These are phyloP conservation scores for Yamadazyma triangularis DNA, from an alignment of 1,139 yeast species.

Conservation along the genomic window DNA sequence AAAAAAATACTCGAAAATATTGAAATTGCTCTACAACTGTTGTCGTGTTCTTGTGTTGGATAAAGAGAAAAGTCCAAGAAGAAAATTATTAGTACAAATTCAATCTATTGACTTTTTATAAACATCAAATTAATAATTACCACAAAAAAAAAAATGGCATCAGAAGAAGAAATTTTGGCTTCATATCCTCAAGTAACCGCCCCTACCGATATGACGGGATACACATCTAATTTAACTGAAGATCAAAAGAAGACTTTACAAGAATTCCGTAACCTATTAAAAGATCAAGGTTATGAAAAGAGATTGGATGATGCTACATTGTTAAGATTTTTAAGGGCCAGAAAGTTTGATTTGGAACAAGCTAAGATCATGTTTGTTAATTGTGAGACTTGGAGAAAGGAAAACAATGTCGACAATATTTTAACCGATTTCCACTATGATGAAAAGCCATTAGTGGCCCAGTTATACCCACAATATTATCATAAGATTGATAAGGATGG, in stretches of 20 bases:
- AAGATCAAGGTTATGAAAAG: constrained; percentile 60
- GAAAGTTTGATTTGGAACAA: constrained; percentile 81
- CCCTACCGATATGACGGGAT: constrained; percentile 61
- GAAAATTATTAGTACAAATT: too few species aligned
- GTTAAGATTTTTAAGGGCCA: constrained; percentile 87
- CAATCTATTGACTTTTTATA: too few species aligned
- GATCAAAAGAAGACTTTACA: constrained; percentile 61
- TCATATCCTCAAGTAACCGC: constrained; percentile 71
- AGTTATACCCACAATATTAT: constrained; percentile 91
- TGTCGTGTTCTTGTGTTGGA: too few species aligned
- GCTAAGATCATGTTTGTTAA: constrained; percentile 79
- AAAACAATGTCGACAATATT: constrained; percentile 82
- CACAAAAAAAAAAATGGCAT: background rate
- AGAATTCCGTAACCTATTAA: constrained; percentile 54
- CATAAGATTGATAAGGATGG: constrained; percentile 97
- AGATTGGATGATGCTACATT: constrained; percentile 88
- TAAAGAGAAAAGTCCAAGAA: too few species aligned
- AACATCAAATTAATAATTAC: too few species aligned
- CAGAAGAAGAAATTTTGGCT: constrained; percentile 28
- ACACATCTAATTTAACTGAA: constrained; percentile 73
- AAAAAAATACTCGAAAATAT: too few species aligned
- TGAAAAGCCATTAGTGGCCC: constrained; percentile 87
- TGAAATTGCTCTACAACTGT: too few species aligned
- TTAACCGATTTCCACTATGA: constrained; percentile 81
- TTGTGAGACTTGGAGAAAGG: constrained; percentile 91